Percentiles rank a stretch among this genome's conserved stretches.
These are phyloP conservation scores for Fusarium sp. DNA, from an alignment of 2,329 filamentous ascomycete species.

Conservation along the genomic window DNA sequence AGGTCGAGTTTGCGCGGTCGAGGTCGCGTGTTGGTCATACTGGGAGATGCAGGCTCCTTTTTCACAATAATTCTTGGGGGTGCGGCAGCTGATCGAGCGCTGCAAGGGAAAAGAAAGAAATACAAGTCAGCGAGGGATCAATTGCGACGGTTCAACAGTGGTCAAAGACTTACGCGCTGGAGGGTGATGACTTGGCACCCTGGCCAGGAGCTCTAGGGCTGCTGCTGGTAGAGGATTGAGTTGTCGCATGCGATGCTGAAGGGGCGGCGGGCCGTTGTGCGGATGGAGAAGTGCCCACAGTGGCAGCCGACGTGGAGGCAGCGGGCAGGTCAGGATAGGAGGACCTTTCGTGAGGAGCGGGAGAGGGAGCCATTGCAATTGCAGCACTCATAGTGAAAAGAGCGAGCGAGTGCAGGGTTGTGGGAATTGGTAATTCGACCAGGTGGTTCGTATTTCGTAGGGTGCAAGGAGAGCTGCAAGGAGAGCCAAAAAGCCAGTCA, in stretches of 20 bases:
- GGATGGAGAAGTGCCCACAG: constrained; percentile 55
- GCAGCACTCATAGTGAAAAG: constrained; percentile 70
- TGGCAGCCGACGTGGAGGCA: constrained; percentile 49
- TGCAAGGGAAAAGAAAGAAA: constrained; percentile 12
- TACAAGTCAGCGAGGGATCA: constrained; percentile 22
- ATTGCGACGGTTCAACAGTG: constrained; percentile 11
- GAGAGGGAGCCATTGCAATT: constrained; percentile 75
- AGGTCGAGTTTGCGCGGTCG: constrained; percentile 82
- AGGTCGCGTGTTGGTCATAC: constrained; percentile 77
- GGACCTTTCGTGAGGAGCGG: constrained; percentile 72
- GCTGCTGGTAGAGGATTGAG: constrained; percentile 63
- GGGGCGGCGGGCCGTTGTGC: constrained; percentile 55
- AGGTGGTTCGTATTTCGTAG: constrained; percentile 27
- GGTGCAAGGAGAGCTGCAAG: constrained; percentile 36
- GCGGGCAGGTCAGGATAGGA: constrained; percentile 64
- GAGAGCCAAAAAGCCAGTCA: constrained; percentile 35
- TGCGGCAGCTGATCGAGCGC: constrained; percentile 51
- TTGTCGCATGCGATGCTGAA: constrained; percentile 55
- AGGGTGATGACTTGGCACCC: constrained; percentile 65
- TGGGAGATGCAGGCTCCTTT: constrained; percentile 92
- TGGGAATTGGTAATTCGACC: constrained; percentile 19
- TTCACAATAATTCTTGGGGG: constrained; percentile 90
- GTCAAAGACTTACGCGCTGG: constrained; percentile 65
- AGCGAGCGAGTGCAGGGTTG: constrained; percentile 29
- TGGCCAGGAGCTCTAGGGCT: constrained; percentile 61